Conservation (phyloP, 2,329 filamentous ascomycete genomes). For the Clonostachys solani region DNA sequence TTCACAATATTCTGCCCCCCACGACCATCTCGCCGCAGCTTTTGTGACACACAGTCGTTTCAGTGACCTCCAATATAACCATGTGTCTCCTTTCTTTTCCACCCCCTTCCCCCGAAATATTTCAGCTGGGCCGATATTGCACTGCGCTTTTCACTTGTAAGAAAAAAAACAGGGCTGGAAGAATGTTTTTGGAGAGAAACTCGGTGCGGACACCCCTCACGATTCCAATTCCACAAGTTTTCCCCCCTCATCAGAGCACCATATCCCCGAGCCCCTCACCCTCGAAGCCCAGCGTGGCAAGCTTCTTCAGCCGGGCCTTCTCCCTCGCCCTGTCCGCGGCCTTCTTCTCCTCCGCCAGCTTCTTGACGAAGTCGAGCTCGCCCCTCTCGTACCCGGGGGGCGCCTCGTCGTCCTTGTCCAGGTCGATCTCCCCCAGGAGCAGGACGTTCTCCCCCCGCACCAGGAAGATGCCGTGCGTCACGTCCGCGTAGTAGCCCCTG, state of each 20-base stretch:
- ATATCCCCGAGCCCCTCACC: conserved; percentile 77
- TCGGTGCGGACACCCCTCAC: background rate
- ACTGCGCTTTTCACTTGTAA: no score
- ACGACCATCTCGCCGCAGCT: conserved; percentile 5
- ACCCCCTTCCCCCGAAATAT: no score
- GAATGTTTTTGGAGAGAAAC: no score
- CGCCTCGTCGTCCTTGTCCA: conserved; percentile 90
- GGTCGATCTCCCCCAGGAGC: conserved; percentile 89
- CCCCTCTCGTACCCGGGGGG: conserved; percentile 67
- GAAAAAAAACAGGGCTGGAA: no score
- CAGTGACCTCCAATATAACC: no score
- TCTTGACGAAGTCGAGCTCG: conserved; percentile 65
- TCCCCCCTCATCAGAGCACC: conserved; percentile 43
- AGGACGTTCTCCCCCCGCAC: conserved; percentile 97
- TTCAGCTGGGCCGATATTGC: no score
- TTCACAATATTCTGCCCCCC: conserved; percentile 61
- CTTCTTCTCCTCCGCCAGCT: conserved; percentile 69
- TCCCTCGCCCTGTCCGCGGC: conserved; percentile 66
- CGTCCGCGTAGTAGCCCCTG: conserved; percentile 70
- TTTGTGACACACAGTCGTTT: no score
- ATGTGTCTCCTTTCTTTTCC: no score
- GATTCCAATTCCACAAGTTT: background rate
- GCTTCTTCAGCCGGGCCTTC: conserved; percentile 66
- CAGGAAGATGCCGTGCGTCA: conserved; percentile 81
- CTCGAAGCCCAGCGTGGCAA: conserved; percentile 80